These are phyloP conservation scores for Wickerhamiella australiensis DNA, from an alignment of 805 yeast genomes.

Conservation along the genomic window DNA sequence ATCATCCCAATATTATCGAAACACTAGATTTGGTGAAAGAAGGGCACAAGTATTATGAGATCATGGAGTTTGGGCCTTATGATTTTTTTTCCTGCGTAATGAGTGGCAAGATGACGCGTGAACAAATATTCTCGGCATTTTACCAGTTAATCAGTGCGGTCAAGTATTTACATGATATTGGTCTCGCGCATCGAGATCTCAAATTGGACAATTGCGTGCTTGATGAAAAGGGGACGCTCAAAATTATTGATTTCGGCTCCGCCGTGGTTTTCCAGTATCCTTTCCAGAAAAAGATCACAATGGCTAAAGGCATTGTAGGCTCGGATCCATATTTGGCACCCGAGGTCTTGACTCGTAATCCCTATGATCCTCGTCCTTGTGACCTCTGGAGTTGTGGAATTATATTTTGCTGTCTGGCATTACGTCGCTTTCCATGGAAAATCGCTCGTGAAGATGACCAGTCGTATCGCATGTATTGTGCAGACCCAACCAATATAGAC, in stretches of 20 bases:
- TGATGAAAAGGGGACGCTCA: constrained; percentile 56
- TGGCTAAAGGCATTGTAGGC: constrained; percentile 81
- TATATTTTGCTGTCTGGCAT: constrained; percentile 79
- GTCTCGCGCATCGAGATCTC: constrained; percentile 85
- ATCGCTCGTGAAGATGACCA: constrained; percentile 69
- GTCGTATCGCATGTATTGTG: constrained; percentile 52
- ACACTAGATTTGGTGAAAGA: constrained; percentile 73
- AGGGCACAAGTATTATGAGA: constrained; percentile 48
- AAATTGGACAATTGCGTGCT: constrained; percentile 92
- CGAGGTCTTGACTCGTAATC: constrained; percentile 50
- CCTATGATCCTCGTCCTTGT: constrained; percentile 74
- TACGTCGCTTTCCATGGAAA: constrained; percentile 91
- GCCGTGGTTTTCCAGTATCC: constrained; percentile 72
- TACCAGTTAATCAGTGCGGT: constrained; percentile 72
- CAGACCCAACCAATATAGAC: constrained; percentile 22
- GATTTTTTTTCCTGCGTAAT: constrained; percentile 90
- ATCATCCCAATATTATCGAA: constrained; percentile 68
- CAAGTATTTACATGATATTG: constrained; percentile 59
- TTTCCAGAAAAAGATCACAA: constrained; percentile 42
- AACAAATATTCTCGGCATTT: constrained; percentile 70
- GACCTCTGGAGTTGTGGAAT: constrained; percentile 94
- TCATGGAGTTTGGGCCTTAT: constrained; percentile 87
- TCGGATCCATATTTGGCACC: constrained; percentile 95
- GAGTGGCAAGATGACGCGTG: constrained; percentile 64
- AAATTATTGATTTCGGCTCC: constrained; percentile 87